Conservation (phyloP, 768 basidiomycete genomes). For the Mycena indigotica region DNA sequence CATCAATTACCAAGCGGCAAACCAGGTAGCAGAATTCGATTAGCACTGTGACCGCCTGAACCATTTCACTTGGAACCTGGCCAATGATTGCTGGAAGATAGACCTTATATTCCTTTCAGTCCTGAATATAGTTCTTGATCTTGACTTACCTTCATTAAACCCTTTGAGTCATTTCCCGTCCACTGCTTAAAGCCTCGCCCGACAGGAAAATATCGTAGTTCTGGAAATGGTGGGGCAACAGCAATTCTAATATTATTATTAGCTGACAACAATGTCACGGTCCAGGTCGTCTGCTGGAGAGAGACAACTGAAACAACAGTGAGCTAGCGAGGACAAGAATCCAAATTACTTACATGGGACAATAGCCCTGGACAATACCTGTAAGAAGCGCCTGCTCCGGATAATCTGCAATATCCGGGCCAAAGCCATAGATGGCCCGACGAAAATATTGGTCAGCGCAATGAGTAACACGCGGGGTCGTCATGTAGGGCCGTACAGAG, state of each 20-base stretch:
- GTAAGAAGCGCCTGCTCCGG: slow-evolving; percentile 19
- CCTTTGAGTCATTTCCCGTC: slow-evolving; percentile 31
- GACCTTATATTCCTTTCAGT: slow-evolving; percentile 4
- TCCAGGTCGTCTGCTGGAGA: background rate
- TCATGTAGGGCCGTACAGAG: background rate
- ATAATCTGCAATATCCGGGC: slow-evolving; percentile 27
- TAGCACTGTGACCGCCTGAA: slow-evolving; percentile 6
- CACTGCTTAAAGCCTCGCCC: slow-evolving; percentile 23
- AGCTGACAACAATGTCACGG: background rate
- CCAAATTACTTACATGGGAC: background rate
- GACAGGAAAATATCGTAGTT: slow-evolving; percentile 14
- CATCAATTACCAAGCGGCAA: slow-evolving; percentile 3
- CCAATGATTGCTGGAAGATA: slow-evolving; percentile 17
- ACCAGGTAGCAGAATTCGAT: slow-evolving; percentile 17
- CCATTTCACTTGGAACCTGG: slow-evolving; percentile 11
- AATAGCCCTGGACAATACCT: slow-evolving; percentile 15
- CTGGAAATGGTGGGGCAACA: slow-evolving; percentile 13
- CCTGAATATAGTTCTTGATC: background rate
- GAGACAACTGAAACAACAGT: background rate
- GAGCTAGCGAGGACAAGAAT: background rate
- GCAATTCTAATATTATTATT: slow-evolving; percentile 16
- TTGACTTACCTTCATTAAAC: slow-evolving; percentile 29
- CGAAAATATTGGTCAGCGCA: slow-evolving; percentile 23
- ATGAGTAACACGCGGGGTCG: background rate
- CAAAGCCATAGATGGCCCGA: slow-evolving; percentile 21